These are phyloP conservation scores for Fusarium protoensiforme DNA, from an alignment of 2,329 filamentous ascomycete species.

Conservation along the genomic window DNA sequence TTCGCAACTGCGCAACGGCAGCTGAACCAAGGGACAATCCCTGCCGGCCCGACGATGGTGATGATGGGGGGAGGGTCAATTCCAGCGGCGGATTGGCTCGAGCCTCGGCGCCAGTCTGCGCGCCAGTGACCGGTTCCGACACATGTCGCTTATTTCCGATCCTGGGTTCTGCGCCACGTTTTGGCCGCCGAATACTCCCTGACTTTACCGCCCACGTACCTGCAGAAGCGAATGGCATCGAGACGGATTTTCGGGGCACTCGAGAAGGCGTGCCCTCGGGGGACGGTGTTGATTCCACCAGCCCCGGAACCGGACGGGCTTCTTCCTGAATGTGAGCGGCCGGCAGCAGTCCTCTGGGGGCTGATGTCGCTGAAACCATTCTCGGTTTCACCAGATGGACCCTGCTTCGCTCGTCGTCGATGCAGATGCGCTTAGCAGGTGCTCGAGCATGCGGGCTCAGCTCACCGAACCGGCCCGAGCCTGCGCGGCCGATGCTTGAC, in stretches of 20 bases:
- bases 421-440: constrained; percentile 43
- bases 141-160: constrained; percentile 61
- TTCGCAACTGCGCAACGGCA: constrained; percentile 39
- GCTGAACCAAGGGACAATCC: constrained; percentile 41
- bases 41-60: constrained; percentile 33
- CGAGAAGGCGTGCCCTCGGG: constrained; percentile 56
- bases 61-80: constrained; percentile 38
- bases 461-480: constrained; percentile 42
- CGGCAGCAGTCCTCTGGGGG: constrained; percentile 34
- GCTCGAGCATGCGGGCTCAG: constrained; percentile 39
- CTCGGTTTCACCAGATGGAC: constrained; percentile 52
- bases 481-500: constrained; percentile 38
- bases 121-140: constrained; percentile 60
- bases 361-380: constrained; percentile 47
- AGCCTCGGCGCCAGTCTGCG: constrained; percentile 44
- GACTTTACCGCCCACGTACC: constrained; percentile 65
- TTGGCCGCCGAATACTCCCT: constrained; percentile 67
- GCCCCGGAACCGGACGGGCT: constrained; percentile 9
- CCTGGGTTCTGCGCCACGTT: constrained; percentile 58
- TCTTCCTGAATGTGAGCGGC: constrained; percentile 41
- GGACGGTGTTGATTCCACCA: constrained; percentile 33
- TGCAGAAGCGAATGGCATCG: constrained; percentile 69
- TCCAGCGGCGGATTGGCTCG: constrained; percentile 40
- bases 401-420: constrained; percentile 36
- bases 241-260: constrained; percentile 64